phyloP scores from a whole-genome alignment of 2,329 filamentous ascomycete species.

The Aspergillus jensenii region DNA sequence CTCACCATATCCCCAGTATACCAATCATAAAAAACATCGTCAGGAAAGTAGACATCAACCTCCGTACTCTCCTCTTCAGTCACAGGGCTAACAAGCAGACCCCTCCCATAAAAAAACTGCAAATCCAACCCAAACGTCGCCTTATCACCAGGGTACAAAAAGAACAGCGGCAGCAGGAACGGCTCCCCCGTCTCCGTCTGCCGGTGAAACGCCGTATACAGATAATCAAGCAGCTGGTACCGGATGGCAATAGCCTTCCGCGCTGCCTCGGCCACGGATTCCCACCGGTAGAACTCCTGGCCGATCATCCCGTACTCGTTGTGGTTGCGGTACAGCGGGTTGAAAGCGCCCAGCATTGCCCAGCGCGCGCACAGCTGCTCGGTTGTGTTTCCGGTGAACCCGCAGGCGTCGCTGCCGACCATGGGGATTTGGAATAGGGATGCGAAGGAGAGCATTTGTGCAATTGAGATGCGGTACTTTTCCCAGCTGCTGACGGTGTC shows the following conservation, averaged over 20 bases:
- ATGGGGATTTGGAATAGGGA: constrained; percentile 68
- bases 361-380: constrained; percentile 72
- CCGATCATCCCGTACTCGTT: constrained; percentile 54
- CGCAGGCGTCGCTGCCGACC: constrained; percentile 72
- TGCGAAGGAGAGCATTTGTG: constrained; percentile 60
- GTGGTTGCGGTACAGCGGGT: constrained; percentile 75
- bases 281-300: constrained; percentile 75
- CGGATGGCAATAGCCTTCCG: constrained; percentile 68
- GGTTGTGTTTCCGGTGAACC: constrained; percentile 67
- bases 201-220: constrained; percentile 69
- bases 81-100: constrained; percentile 58
- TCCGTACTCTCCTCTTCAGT: constrained; percentile 52
- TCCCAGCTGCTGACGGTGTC: constrained; percentile 61
- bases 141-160: constrained; percentile 61
- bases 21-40: constrained; percentile 62
- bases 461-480: constrained; percentile 60
- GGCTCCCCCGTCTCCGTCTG: constrained; percentile 64
- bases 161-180: constrained; percentile 69
- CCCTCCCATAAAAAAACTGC: constrained; percentile 63
- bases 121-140: constrained; percentile 53
- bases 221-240: constrained; percentile 75
- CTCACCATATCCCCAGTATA: constrained; percentile 51
- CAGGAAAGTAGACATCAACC: constrained; percentile 57
- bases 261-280: constrained; percentile 61
- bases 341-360: constrained; percentile 71